These are phyloP conservation scores for Penicillium sp. DNA, from an alignment of 2,329 filamentous ascomycete species.

Conservation along the genomic window DNA sequence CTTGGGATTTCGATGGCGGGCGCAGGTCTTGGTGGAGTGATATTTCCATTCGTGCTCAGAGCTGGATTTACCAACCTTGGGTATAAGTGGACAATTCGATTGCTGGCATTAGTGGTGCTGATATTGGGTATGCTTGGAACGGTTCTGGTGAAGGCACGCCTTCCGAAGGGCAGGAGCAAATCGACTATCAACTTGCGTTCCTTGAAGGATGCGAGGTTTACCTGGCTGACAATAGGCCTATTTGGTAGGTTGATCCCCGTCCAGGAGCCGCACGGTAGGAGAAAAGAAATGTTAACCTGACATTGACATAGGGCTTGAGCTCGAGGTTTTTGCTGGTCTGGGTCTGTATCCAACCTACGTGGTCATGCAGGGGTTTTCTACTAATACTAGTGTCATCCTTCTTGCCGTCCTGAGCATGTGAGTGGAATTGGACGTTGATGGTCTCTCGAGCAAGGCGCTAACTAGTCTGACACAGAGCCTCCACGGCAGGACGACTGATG, in stretches of 20 bases:
- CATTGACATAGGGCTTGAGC: constrained; percentile 24
- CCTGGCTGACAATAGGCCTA: constrained; percentile 44
- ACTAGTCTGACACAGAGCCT: constrained; percentile 27
- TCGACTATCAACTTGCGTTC: constrained; percentile 43
- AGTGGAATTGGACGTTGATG: neutral
- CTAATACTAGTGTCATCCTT: constrained; percentile 33
- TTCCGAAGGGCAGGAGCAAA: constrained; percentile 34
- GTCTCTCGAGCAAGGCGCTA: neutral
- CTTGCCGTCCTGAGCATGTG: constrained; percentile 40
- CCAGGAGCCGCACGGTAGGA: neutral
- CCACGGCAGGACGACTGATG: constrained; percentile 45
- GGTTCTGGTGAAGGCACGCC: constrained; percentile 35
- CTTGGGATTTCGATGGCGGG: constrained; percentile 43
- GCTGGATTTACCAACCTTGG: constrained; percentile 34
- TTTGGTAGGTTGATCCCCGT: constrained; percentile 35
- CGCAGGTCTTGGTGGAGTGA: constrained; percentile 37
- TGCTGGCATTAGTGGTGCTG: constrained; percentile 37
- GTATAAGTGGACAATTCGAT: constrained; percentile 41
- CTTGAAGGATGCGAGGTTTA: constrained; percentile 45
- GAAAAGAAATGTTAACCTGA: neutral
- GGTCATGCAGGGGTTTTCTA: constrained; percentile 29
- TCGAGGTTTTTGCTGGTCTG: constrained; percentile 31
- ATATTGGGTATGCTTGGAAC: constrained; percentile 34
- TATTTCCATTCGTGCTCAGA: constrained; percentile 39
- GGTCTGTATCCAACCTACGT: constrained; percentile 32